Conservation (phyloP, 208 protist species). For the Acanthamoeba healyi region DNA sequence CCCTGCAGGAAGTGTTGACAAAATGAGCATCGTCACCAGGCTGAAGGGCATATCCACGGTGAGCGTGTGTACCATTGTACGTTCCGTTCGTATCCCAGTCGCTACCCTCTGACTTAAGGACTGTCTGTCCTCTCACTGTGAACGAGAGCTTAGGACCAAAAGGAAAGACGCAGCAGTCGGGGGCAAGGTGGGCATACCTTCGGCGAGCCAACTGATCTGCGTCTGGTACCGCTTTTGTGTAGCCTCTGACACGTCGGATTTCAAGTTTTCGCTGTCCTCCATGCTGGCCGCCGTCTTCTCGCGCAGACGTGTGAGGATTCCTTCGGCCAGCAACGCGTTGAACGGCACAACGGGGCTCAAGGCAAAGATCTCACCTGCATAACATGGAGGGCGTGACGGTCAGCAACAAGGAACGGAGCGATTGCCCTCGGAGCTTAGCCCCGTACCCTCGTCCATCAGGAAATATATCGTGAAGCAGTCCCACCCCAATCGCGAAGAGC, state of each 20-base stretch:
- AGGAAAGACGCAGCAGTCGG: no score
- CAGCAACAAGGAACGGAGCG: no score
- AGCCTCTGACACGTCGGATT: not conserved
- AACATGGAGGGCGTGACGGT: no score
- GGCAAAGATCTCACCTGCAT: slow-evolving; percentile 33
- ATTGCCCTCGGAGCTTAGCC: no score
- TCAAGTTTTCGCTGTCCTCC: not conserved
- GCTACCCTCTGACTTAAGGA: not conserved
- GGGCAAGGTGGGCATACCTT: not conserved
- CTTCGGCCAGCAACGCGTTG: slow-evolving; percentile 2
- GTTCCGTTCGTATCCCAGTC: not conserved
- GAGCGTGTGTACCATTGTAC: no score
- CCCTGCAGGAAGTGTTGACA: no score
- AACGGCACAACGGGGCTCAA: slow-evolving; percentile 45
- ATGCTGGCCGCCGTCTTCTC: not conserved
- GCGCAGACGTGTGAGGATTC: not conserved
- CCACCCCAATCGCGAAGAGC: not conserved
- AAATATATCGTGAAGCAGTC: slow-evolving; percentile 67
- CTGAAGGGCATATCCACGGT: no score
- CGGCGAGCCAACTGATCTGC: slow-evolving; percentile 4
- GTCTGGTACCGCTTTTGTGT: not conserved
- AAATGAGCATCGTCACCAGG: no score
- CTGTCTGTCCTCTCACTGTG: slow-evolving; percentile 1
- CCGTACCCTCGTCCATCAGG: slow-evolving; percentile 17
- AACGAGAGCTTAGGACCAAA: no score